phyloP scores from a whole-genome alignment of 2,329 filamentous ascomycete species.

The Paradendryphiella salina region DNA sequence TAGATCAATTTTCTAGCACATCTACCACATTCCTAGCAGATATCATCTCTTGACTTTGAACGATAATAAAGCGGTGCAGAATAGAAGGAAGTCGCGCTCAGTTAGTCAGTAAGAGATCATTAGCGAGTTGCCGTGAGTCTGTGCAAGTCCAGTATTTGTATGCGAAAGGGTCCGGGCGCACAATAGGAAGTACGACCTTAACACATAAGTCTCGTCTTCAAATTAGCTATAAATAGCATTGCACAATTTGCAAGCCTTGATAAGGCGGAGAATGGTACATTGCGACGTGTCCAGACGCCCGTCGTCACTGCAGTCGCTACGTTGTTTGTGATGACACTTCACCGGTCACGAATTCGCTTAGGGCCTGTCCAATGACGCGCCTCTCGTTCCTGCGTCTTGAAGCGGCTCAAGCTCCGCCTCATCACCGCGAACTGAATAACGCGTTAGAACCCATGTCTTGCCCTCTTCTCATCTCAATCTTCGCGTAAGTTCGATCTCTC shows the following conservation, averaged over 20 bases:
- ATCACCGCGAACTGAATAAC: conserved; percentile 6
- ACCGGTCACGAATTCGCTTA: conserved; percentile 7
- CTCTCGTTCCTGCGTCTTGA: conserved; percentile 8
- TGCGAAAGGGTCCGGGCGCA: not conserved
- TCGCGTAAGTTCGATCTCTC: not conserved
- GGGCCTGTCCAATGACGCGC: conserved; percentile 7
- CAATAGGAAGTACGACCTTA: not conserved
- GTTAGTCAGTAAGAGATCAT: too few relatives aligned
- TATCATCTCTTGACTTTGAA: not conserved
- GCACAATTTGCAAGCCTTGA: not conserved
- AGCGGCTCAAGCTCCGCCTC: conserved; percentile 7
- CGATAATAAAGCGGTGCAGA: not conserved
- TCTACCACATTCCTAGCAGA: not conserved
- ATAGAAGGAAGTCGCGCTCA: not conserved
- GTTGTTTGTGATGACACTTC: conserved; percentile 15
- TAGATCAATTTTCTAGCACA: not conserved
- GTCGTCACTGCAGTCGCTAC: conserved; percentile 1
- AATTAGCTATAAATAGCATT: not conserved
- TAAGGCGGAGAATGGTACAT: not conserved
- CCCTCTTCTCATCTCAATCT: not conserved
- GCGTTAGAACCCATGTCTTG: not conserved
- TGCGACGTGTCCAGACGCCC: conserved; percentile 7
- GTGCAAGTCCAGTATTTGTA: not conserved
- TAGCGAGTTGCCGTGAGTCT: not conserved
- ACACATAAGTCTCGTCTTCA: not conserved